Evolutionary conservation across 208 protist species (phyloP).

Genomic region (Acanthamoeba royreba): DNA sequence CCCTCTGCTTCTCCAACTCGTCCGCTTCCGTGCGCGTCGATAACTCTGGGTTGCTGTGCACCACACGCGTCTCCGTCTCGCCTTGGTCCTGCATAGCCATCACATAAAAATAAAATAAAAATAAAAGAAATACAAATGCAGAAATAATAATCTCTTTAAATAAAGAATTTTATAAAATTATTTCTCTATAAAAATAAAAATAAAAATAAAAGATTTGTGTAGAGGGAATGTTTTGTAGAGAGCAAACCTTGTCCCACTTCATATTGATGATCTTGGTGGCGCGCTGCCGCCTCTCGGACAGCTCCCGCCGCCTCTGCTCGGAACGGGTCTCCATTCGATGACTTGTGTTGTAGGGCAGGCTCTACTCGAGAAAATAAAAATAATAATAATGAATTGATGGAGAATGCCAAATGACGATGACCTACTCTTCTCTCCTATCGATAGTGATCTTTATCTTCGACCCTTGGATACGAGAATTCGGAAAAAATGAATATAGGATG

Average conservation of each 20-base stretch:
- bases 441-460: too few species aligned
- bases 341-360: too few species aligned
- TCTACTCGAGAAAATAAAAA: background rate
- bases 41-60: background rate
- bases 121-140: too few species aligned
- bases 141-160: too few species aligned
- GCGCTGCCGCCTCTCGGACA: background rate
- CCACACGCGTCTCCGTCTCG: background rate
- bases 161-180: too few species aligned
- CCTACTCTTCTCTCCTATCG: too few species aligned
- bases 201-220: background rate
- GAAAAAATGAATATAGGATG: too few species aligned
- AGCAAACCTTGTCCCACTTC: background rate
- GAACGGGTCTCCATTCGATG: slow-evolving; percentile 6
- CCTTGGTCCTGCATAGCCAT: background rate
- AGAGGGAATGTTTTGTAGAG: background rate
- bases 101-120: background rate
- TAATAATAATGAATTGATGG: background rate
- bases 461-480: too few species aligned
- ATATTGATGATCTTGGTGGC: background rate
- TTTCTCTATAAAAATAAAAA: background rate
- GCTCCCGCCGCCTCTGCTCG: background rate
- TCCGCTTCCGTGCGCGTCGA: background rate
- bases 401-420: too few species aligned
- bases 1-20: background rate